Conservation (phyloP, 75 land plant species). For the Cupressus sempervirens region DNA sequence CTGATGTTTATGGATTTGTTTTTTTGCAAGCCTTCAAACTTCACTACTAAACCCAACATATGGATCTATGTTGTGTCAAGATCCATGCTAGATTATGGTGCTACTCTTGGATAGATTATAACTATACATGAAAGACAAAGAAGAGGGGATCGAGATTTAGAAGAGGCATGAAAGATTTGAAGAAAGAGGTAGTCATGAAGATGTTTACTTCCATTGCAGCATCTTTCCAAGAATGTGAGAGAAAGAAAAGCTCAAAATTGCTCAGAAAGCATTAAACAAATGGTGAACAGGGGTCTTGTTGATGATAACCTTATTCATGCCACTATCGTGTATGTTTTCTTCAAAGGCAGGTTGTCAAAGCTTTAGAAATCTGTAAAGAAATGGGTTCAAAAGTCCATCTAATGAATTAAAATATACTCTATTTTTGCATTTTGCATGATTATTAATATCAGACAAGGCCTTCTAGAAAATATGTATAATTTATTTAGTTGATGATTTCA, state of each 20-base stretch:
- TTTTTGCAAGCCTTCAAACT: neutral
- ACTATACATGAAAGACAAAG: slow-evolving; percentile 32
- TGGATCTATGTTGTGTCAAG: slow-evolving; percentile 27
- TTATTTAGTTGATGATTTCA: too few relatives aligned
- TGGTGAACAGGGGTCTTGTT: slow-evolving; percentile 30
- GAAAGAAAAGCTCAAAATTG: slow-evolving; percentile 34
- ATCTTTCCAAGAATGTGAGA: slow-evolving; percentile 53
- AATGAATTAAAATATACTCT: slow-evolving; percentile 30
- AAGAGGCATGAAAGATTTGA: slow-evolving; percentile 36
- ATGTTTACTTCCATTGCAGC: slow-evolving; percentile 42
- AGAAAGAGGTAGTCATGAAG: slow-evolving; percentile 23
- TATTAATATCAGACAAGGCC: too few relatives aligned
- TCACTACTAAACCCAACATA: neutral
- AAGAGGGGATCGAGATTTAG: slow-evolving; percentile 28
- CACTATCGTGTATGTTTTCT: slow-evolving; percentile 46
- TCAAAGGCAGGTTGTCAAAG: slow-evolving; percentile 27
- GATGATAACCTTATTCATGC: slow-evolving; percentile 43
- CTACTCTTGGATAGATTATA: slow-evolving; percentile 56
- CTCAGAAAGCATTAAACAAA: slow-evolving; percentile 27
- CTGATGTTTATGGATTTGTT: neutral
- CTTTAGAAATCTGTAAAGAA: slow-evolving; percentile 30
- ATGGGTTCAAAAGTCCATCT: slow-evolving; percentile 39
- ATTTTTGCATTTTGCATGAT: neutral
- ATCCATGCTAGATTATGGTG: slow-evolving; percentile 38
- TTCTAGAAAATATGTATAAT: too few relatives aligned